phyloP scores from a whole-genome alignment of 2,329 filamentous ascomycete species.

The Grosmannia huntii region DNA sequence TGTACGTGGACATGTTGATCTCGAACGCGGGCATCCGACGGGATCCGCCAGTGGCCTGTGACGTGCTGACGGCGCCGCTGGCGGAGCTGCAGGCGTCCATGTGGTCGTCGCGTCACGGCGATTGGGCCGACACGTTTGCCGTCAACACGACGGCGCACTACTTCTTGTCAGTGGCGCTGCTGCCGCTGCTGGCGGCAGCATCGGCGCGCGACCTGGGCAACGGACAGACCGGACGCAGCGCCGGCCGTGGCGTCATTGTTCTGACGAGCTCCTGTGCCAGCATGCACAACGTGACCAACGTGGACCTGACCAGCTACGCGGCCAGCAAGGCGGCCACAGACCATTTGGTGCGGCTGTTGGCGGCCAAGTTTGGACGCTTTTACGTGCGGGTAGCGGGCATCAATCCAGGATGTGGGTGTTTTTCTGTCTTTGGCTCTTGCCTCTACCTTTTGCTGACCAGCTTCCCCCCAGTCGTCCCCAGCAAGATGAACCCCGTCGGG shows the following conservation, averaged over 20 bases:
- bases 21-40: constrained; percentile 11
- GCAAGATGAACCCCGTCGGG: constrained; percentile 53
- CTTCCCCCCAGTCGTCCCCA: constrained; percentile 32
- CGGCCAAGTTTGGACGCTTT: constrained; percentile 28
- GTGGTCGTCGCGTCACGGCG: constrained; percentile 47
- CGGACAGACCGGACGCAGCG: background rate
- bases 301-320: constrained; percentile 38
- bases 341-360: constrained; percentile 34
- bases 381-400: constrained; percentile 20
- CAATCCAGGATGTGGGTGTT: constrained; percentile 12
- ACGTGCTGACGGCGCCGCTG: constrained; percentile 8
- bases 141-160: constrained; percentile 63
- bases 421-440: too few species aligned
- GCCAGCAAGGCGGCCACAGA: constrained; percentile 38
- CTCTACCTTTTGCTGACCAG: too few species aligned
- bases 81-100: constrained; percentile 26
- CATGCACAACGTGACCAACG: constrained; percentile 25
- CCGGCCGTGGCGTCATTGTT: constrained; percentile 10
- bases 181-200: constrained; percentile 45
- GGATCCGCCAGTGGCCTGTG: constrained; percentile 4
- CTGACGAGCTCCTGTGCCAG: constrained; percentile 32
- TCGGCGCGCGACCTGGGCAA: constrained; percentile 18
- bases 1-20: constrained; percentile 33
- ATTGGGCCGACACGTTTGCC: constrained; percentile 54
- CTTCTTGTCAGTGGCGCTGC: constrained; percentile 50